These are phyloP conservation scores for Draba incana DNA, from an alignment of 345 rosid genomes.

Conservation along the genomic window DNA sequence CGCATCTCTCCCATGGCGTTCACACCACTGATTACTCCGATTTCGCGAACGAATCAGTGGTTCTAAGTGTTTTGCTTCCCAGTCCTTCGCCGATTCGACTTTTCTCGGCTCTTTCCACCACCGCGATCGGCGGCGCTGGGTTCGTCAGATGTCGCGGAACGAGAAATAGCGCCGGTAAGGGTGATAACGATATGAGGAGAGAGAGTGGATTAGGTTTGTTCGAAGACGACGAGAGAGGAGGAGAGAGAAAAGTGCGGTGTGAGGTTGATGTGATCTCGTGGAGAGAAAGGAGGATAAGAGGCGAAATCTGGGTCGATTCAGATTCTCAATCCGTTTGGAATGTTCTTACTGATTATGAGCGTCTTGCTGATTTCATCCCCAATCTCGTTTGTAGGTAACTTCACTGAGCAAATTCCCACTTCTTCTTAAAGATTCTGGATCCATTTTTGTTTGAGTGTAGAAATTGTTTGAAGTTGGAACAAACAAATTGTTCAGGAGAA, in stretches of 20 bases:
- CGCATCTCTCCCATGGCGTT: slow-evolving; percentile 38
- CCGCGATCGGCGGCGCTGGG: slow-evolving; percentile 27
- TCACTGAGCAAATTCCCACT: background rate
- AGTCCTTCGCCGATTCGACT: slow-evolving; percentile 26
- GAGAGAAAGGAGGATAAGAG: slow-evolving; percentile 85
- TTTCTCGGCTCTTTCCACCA: slow-evolving; percentile 23
- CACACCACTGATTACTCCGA: slow-evolving; percentile 13
- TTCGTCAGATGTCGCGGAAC: slow-evolving; percentile 25
- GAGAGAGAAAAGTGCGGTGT: slow-evolving; percentile 62
- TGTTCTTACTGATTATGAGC: slow-evolving; percentile 91
- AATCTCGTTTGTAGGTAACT: slow-evolving; percentile 80
- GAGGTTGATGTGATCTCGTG: slow-evolving; percentile 88
- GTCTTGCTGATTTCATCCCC: slow-evolving; percentile 90
- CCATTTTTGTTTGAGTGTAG: background rate
- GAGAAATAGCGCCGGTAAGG: slow-evolving; percentile 22
- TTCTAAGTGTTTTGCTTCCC: slow-evolving; percentile 28
- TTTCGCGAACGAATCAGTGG: slow-evolving; percentile 18
- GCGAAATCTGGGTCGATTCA: slow-evolving; percentile 61
- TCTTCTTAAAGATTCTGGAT: background rate
- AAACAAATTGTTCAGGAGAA: background rate
- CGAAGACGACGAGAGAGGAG: slow-evolving; percentile 49
- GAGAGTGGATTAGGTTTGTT: slow-evolving; percentile 31
- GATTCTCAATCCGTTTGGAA: slow-evolving; percentile 78
- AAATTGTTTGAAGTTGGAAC: no score
- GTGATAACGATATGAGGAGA: slow-evolving; percentile 22